A percentile compares a stretch with the other conserved stretches of the same genome.
phyloP scores from a whole-genome alignment of 176 grass and related monocot genomes.

The Bonia amplexicaulis region DNA sequence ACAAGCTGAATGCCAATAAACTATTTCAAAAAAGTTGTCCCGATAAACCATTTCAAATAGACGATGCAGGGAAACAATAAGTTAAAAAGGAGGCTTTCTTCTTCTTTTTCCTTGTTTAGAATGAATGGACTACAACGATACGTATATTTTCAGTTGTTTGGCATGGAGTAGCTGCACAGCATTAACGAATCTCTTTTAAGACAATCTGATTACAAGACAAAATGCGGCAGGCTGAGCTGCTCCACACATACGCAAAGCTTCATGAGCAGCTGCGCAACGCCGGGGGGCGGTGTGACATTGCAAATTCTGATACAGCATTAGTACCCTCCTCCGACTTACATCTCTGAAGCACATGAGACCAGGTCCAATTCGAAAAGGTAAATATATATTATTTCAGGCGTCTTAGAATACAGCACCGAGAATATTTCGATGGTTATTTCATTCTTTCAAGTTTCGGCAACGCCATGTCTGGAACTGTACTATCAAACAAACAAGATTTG shows the following conservation, averaged over 20 bases:
- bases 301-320: background rate
- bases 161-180: background rate
- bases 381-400: background rate
- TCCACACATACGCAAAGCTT: background rate
- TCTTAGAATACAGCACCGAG: background rate
- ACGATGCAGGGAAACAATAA: too few species aligned
- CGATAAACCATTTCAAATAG: too few species aligned
- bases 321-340: background rate
- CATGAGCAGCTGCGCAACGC: background rate
- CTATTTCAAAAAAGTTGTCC: too few species aligned
- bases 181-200: background rate
- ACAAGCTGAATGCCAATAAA: too few species aligned
- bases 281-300: background rate
- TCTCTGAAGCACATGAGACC: background rate
- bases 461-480: constrained; percentile 22
- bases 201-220: background rate
- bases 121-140: too few species aligned
- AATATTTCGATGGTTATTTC: constrained; percentile 20
- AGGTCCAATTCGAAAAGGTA: background rate
- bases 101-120: too few species aligned
- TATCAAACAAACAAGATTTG: constrained; percentile 22
- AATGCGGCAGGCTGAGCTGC: background rate
- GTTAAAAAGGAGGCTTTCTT: too few species aligned
- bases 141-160: too few species aligned
- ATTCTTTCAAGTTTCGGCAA: background rate